These are phyloP conservation scores for Penicillium digitatum DNA, from an alignment of 2,329 filamentous ascomycete genomes.

Conservation along the genomic window DNA sequence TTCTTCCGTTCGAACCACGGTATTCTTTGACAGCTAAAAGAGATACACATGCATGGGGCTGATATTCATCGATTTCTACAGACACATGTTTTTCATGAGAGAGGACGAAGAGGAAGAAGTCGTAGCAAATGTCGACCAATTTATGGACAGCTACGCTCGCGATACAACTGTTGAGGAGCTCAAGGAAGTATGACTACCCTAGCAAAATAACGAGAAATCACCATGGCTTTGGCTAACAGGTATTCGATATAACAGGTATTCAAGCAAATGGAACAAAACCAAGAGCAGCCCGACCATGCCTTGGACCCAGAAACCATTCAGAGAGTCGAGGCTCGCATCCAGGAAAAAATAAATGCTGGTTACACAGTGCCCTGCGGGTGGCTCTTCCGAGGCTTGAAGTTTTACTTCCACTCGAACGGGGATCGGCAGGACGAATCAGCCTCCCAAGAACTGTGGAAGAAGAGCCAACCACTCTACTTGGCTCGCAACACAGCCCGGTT, in stretches of 20 bases:
- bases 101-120: conserved; percentile 54
- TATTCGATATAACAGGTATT: conserved; percentile 33
- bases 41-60: not conserved
- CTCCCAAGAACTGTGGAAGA: not conserved
- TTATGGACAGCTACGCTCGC: conserved; percentile 77
- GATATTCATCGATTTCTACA: conserved; percentile 38
- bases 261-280: conserved; percentile 35
- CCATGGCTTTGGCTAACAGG: not conserved
- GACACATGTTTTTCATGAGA: conserved; percentile 69
- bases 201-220: not conserved
- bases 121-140: conserved; percentile 65
- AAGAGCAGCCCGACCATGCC: conserved; percentile 33
- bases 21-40: conserved; percentile 31
- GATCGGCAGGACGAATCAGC: not conserved
- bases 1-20: conserved; percentile 62
- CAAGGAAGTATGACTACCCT: conserved; percentile 33
- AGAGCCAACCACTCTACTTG: conserved; percentile 37
- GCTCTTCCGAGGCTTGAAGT: conserved; percentile 48
- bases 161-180: conserved; percentile 65
- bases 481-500: conserved; percentile 62
- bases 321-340: conserved; percentile 55
- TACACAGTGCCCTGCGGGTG: conserved; percentile 40
- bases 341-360: conserved; percentile 40
- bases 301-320: conserved; percentile 48
- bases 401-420: conserved; percentile 41